Conservation (phyloP, 441 rosid genomes). For the Populus hybrid region DNA sequence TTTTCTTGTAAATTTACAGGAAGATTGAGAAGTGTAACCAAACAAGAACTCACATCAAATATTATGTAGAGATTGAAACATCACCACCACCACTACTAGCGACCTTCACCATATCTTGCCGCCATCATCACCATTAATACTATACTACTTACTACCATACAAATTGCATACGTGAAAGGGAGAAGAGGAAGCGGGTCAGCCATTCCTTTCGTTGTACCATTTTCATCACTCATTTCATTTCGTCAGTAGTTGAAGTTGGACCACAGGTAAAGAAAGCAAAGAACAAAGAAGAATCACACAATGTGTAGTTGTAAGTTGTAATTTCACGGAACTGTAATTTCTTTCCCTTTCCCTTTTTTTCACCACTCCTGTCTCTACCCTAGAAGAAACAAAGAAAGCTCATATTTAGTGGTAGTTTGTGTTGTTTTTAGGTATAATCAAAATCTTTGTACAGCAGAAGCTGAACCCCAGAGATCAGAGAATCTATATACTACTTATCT, state of each 20-base stretch:
- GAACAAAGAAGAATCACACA: constrained; percentile 4
- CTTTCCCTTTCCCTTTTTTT: constrained; percentile 7
- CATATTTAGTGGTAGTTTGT: constrained; percentile 23
- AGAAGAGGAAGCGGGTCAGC: constrained; percentile 46
- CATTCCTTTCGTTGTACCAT: constrained; percentile 38
- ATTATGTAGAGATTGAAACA: constrained; percentile 34
- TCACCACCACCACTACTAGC: constrained; percentile 4
- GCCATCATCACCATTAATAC: constrained; percentile 8
- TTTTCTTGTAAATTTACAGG: constrained; percentile 28
- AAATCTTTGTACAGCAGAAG: constrained; percentile 30
- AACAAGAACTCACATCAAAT: constrained; percentile 32
- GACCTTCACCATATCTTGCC: neutral
- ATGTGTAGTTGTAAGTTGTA: constrained; percentile 43
- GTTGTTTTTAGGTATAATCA: constrained; percentile 24
- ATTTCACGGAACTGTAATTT: constrained; percentile 32
- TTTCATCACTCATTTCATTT: constrained; percentile 25
- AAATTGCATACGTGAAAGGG: constrained; percentile 43
- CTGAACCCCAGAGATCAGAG: neutral
- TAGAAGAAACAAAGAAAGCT: constrained; percentile 25
- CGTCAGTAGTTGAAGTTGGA: constrained; percentile 33
- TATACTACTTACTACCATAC: constrained; percentile 47
- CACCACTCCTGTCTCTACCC: constrained; percentile 25
- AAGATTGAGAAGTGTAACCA: constrained; percentile 30
- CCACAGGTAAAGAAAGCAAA: constrained; percentile 30
- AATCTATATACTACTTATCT: neutral